phyloP scores from a whole-genome alignment of 805 yeast species.

The Ogataea ramenticola region DNA sequence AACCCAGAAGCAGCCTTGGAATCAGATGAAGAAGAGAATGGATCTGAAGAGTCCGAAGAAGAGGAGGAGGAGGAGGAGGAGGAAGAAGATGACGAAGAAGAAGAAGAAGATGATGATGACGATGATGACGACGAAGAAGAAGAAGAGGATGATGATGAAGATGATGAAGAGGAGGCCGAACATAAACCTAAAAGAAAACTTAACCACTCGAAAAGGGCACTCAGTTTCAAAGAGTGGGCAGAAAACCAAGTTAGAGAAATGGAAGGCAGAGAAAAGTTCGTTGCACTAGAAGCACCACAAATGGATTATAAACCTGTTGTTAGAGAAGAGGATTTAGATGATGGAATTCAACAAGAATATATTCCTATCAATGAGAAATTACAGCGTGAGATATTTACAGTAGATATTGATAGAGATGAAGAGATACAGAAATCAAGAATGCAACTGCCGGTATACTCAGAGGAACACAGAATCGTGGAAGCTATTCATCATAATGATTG shows the following conservation, averaged over 20 bases:
- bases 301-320: constrained; percentile 47
- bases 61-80: constrained; percentile 5
- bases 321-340: constrained; percentile 66
- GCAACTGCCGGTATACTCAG: constrained; percentile 80
- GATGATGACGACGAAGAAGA: constrained; percentile 27
- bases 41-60: constrained; percentile 16
- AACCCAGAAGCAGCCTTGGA: too few relatives aligned
- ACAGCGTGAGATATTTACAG: constrained; percentile 57
- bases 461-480: constrained; percentile 92
- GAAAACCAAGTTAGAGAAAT: constrained; percentile 57
- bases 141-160: constrained; percentile 27
- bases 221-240: constrained; percentile 85
- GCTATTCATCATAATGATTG: constrained; percentile 90
- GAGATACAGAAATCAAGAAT: constrained; percentile 63
- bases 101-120: constrained; percentile 21
- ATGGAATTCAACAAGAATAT: constrained; percentile 53
- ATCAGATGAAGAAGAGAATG: too few relatives aligned
- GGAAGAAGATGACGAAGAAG: constrained; percentile 19
- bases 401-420: constrained; percentile 56
- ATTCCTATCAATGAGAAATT: constrained; percentile 50
- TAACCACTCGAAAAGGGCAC: constrained; percentile 42
- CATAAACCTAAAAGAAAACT: constrained; percentile 35
- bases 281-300: constrained; percentile 43
- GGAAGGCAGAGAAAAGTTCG: constrained; percentile 49
- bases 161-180: constrained; percentile 21